Base-by-base conservation (phyloP, 2,329 filamentous ascomycete species). In the Coniochaeta prunicola region DNA sequence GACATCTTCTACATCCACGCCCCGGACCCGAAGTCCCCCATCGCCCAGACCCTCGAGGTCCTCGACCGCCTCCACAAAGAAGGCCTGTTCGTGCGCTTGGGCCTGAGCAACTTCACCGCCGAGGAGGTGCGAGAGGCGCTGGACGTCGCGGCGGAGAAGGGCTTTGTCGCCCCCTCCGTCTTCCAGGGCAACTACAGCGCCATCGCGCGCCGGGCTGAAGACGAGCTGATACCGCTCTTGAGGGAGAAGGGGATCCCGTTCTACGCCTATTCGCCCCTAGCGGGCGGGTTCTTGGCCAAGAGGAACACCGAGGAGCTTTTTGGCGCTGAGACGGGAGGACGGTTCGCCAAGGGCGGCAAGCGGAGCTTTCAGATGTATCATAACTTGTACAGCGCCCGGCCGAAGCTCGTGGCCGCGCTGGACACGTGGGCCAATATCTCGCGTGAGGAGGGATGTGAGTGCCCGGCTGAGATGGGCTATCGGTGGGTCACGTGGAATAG, bases 141-240 rank as follows among this genome's bases (percentile, higher is more conserved):
- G 36, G 56, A 59, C 26, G 65, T 75, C 12, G 73, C 71, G 59
- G 65, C 68, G 17, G 64, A 69, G 40, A 67, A 71, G 45, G 68
- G 68, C 33, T 74, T 64, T 57, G 64, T 75, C 50, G 61, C 64
- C 38, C 74, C 75, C 7, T 63, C 65, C 1, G 73, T 76, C 26
- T 76, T 75, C 61, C 72, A 77, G 63, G 73, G 75, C 56, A 63
- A 67, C 40, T 76, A 77, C 69, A 73, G 74, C 61, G 65, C 72
- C 31, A 66, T 77, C 42, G 66, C 66, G 36, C 69, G 76, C 19
- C 65, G 64, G 19, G 64, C 65, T n/a, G 75, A 77, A 60, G 60
- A 62, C 21, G 64, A 66, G 33, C 68, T 76, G n/a, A 67, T 76
- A 31, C 73, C 74, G 3, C 59, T 68, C 0, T 63, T 76, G 56